Evolutionary conservation across 2,329 filamentous ascomycete species (phyloP).

Genomic region (Scleromitrula shiraiana): DNA sequence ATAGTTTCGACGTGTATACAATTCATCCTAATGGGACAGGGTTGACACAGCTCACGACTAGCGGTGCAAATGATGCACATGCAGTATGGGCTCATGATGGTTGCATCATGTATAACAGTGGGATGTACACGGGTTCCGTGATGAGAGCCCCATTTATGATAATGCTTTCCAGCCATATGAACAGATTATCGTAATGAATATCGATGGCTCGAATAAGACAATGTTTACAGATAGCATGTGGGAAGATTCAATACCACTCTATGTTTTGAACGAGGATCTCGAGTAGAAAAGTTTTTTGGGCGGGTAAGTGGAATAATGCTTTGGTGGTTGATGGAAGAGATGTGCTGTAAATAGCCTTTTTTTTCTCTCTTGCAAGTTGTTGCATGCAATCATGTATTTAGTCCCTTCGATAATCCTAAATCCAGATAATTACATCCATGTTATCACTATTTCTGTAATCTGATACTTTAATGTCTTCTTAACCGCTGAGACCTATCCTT

Average conservation of each 20-base stretch:
- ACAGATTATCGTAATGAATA: constrained; percentile 37
- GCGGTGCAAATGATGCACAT: constrained; percentile 36
- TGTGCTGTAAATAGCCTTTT: no score
- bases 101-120: constrained; percentile 34
- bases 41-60: constrained; percentile 29
- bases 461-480: no score
- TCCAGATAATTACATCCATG: no score
- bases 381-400: no score
- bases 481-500: no score
- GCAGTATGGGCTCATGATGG: constrained; percentile 37
- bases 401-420: no score
- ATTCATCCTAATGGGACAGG: constrained; percentile 35
- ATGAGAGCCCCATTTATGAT: constrained; percentile 35
- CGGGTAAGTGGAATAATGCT: no score
- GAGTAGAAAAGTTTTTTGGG: background rate
- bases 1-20: constrained; percentile 35
- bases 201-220: constrained; percentile 31
- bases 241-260: constrained; percentile 30
- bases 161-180: constrained; percentile 39
- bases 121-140: constrained; percentile 38
- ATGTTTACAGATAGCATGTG: constrained; percentile 29
- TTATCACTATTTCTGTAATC: no score
- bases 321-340: no score
- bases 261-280: constrained; percentile 17
- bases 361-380: no score